A percentile compares a stretch with the other conserved stretches of the same genome.
phyloP scores from a whole-genome alignment of 73 alveolate genomes.

The Paramecium primaurelia region DNA sequence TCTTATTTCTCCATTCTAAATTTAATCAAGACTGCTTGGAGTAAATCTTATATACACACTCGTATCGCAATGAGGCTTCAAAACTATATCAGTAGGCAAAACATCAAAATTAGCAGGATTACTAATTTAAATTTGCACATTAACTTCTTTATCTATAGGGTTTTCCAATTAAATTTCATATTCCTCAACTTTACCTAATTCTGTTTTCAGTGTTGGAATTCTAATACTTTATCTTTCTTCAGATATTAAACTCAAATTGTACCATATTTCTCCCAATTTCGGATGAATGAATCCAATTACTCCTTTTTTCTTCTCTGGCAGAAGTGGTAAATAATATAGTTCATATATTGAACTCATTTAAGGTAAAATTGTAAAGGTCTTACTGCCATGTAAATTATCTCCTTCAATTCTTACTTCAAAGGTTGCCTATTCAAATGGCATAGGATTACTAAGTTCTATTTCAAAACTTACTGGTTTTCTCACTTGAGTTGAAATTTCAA shows the following conservation, averaged over 20 bases:
- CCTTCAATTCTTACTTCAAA: slow-evolving; percentile 93
- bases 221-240: slow-evolving; percentile 87
- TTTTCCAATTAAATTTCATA: slow-evolving; percentile 89
- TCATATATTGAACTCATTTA: slow-evolving; percentile 81
- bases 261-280: slow-evolving; percentile 97
- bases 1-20: slow-evolving; percentile 78
- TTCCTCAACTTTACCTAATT: slow-evolving; percentile 91
- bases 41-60: slow-evolving; percentile 88
- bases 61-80: slow-evolving; percentile 84
- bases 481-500: slow-evolving; percentile 82
- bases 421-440: slow-evolving; percentile 79
- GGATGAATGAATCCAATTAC: slow-evolving; percentile 92
- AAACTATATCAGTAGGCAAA: slow-evolving; percentile 85
- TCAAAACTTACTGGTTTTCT: slow-evolving; percentile 93
- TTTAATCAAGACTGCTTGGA: slow-evolving; percentile 89
- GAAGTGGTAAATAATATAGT: slow-evolving; percentile 88
- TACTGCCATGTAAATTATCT: slow-evolving; percentile 90
- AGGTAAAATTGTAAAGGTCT: slow-evolving; percentile 80
- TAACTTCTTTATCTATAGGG: slow-evolving; percentile 93
- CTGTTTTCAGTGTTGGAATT: slow-evolving; percentile 86
- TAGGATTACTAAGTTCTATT: slow-evolving; percentile 89
- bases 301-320: slow-evolving; percentile 89
- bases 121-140: slow-evolving; percentile 73
- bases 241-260: slow-evolving; percentile 86
- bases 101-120: slow-evolving; percentile 93